Evolutionary conservation across 139 green algal species (phyloP), one percentile per base, ranked within the genome.

Genomic region (Coccomyxa sp.): DNA sequence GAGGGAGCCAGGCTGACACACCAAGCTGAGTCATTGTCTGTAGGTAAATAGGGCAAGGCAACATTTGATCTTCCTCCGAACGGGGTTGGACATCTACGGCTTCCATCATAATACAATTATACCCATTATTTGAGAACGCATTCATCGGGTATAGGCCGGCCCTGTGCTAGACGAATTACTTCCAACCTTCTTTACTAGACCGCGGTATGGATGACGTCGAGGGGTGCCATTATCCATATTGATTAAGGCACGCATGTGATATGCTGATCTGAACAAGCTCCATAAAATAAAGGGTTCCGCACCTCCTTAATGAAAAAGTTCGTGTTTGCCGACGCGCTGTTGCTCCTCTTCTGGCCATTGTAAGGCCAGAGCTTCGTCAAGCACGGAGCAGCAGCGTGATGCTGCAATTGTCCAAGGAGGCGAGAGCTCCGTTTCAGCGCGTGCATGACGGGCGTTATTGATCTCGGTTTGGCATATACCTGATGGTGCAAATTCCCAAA

Each of bases 221-320:
- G 38, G 38, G 38, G 38, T 51, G 38, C 38, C 3, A 51, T 51
- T 51, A 51, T 51, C 7, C 38, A 11, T 51, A 7, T 11, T 11
- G 38, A 51, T 51, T 51, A 51, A 51, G 38, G 38, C 38, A 51
- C 38, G 38, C 3, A 51, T 51, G 38, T 51, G 38, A 11, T 7
- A 51, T 51, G 7, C 7, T 51, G 3, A 7, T 3, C 3, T 11
- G 38, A 51, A 11, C 7, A 51, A 51, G 38, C 3, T 51, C 7
- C 7, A 7, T 51, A 51, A 7, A 51, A 51, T 51, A 51, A 51
- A 51, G 38, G 38, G 3, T 51, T 51, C 15, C 76, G 14, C 76
- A 94, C 93, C 87, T 96, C 92, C 66, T 68, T 81, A 16, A 97
- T 87, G 85, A 97, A 97, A 3, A 32, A 91, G 76, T 97, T 97